These are phyloP conservation scores for Aspergillus cavernicola DNA, from an alignment of 495 filamentous ascomycete species.

Conservation along the genomic window DNA sequence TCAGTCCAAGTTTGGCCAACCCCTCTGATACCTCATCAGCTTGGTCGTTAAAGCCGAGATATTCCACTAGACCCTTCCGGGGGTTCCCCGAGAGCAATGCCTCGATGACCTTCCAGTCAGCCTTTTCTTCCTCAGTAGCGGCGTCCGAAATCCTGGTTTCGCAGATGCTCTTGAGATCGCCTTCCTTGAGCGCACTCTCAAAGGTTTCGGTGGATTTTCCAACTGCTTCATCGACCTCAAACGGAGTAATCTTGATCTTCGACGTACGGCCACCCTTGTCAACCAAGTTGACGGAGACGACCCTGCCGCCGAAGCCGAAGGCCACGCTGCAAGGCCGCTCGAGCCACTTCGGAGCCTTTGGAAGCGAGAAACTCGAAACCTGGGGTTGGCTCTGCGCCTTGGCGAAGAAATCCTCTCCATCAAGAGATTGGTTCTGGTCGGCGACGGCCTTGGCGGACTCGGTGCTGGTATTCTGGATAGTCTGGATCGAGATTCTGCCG, in stretches of 20 bases:
- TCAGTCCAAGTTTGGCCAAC: conserved; percentile 42
- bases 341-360: conserved; percentile 86
- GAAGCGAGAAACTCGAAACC: conserved; percentile 78
- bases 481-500: conserved; percentile 88
- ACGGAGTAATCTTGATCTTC: conserved; percentile 76
- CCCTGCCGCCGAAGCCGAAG: conserved; percentile 94
- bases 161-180: conserved; percentile 75
- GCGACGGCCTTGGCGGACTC: conserved; percentile 46
- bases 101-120: conserved; percentile 91
- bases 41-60: conserved; percentile 76
- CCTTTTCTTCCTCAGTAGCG: conserved; percentile 82
- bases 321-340: conserved; percentile 81
- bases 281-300: conserved; percentile 69
- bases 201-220: conserved; percentile 82
- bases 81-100: conserved; percentile 80
- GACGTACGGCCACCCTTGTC: conserved; percentile 64
- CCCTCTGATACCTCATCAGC: conserved; percentile 48
- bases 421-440: conserved; percentile 64
- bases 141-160: conserved; percentile 70
- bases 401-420: conserved; percentile 96
- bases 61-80: conserved; percentile 73
- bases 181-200: conserved; percentile 73
- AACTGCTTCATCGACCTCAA: conserved; percentile 83
- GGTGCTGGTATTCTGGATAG: conserved; percentile 78
- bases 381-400: conserved; percentile 89